Evolutionary conservation across 1,284 basidiomycete species (phyloP), one percentile per base, ranked within the genome.

Genomic region (Porogramme epimiltina): DNA sequence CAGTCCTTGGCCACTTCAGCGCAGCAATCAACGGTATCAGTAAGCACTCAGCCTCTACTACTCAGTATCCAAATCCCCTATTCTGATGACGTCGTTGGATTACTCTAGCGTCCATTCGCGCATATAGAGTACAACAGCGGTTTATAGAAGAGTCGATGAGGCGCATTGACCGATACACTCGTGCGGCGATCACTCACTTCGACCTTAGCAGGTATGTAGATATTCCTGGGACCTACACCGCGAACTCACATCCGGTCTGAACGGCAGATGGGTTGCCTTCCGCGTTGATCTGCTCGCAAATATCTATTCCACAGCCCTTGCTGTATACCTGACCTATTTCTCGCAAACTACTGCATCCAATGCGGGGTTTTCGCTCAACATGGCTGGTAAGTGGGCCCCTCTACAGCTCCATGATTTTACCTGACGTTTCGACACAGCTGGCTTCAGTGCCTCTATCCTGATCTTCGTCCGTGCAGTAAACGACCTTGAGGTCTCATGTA

Each of bases 1-100:
- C 87, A 0, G 78, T 89, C 6, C 74, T 88, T 47, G 82, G 80
- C 38, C 84, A 87, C 62, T 87, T 91, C 58, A 82, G 84, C 8
- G 82, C 85, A 24, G 80, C 85, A 0, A 77, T 89, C 39, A 68
- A 77, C 16, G 89, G 89, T 24, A 72, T 92, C 28, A 72, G 83
- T 86, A 55, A 51, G 78, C 64, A 26, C 41, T 42, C 18, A 15
- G 20, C 34, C 8, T 16, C 2, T 6, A 8, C 8, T 13, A 31
- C 6, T 13, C 8, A 13, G 8, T 13, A 8, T 31, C 13, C 13
- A 13, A 31, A 13, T 13, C 8, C 6, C 19, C 1, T 5, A 5
- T 37, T n/a, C 18, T 8, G n/a, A n/a, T n/a, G n/a, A n/a, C n/a
- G n/a, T n/a, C n/a, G n/a, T n/a, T n/a, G n/a, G n/a, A n/a, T n/a